phyloP scores from a whole-genome alignment of 2,329 filamentous ascomycete species.

The Blastomyces parvus region DNA sequence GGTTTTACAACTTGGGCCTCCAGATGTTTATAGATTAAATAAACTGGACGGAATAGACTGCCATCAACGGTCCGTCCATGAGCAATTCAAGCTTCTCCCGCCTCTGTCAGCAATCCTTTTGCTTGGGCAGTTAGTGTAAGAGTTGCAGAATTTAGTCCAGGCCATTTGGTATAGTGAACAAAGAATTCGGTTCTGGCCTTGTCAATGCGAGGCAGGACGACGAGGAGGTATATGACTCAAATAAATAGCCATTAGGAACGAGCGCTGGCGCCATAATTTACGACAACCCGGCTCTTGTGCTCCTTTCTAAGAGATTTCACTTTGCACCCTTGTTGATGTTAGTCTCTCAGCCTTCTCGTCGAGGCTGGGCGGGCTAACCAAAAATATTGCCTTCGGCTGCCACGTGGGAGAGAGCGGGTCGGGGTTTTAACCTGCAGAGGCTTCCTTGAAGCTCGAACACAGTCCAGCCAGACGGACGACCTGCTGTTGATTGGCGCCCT shows the following conservation, averaged over 20 bases:
- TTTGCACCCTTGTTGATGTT: background rate
- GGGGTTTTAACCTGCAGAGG: background rate
- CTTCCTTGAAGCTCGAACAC: background rate
- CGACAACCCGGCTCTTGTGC: background rate
- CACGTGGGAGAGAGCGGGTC: slow-evolving; percentile 4
- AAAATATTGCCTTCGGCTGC: background rate
- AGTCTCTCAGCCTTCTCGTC: background rate
- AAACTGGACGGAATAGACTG: no score
- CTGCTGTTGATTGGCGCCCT: background rate
- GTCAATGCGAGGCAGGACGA: background rate
- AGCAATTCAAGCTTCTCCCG: background rate
- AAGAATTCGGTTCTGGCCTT: background rate
- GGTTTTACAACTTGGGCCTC: background rate
- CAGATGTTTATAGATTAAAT: background rate
- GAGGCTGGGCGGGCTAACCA: background rate
- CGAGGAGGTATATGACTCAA: background rate
- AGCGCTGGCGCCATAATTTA: background rate
- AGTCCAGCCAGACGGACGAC: background rate
- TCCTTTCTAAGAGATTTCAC: no score
- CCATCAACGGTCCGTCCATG: background rate
- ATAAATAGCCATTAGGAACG: background rate
- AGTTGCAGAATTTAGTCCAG: background rate
- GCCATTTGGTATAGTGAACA: background rate
- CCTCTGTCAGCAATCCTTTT: background rate
- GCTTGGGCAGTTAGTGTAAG: background rate